phyloP scores from a whole-genome alignment of 192 early-diverging fungal genomes.

The Mortierella antarctica region DNA sequence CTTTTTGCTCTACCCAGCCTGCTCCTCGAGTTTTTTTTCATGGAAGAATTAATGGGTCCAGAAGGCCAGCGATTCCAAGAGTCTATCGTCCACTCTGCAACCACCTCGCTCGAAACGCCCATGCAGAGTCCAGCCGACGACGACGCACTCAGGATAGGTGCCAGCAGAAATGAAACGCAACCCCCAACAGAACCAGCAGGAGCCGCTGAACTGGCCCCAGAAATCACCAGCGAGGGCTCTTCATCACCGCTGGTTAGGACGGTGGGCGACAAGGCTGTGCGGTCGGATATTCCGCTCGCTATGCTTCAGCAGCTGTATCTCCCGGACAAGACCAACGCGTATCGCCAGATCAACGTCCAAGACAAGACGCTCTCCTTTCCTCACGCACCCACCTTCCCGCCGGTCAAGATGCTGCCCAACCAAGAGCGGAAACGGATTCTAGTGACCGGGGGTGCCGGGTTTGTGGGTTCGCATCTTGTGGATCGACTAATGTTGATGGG shows the following conservation, averaged over 20 bases:
- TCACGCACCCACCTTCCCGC: constrained; percentile 58
- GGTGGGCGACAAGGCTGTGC: constrained; percentile 43
- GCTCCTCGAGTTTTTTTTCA: no score
- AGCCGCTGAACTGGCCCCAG: not conserved
- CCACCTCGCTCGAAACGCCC: no score
- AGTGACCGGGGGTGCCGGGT: constrained; percentile 90
- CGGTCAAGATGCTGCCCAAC: constrained; percentile 65
- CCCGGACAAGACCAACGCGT: constrained; percentile 18
- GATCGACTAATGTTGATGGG: constrained; percentile 87
- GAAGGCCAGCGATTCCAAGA: no score
- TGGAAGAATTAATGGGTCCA: no score
- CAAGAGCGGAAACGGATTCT: constrained; percentile 75
- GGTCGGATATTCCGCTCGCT: constrained; percentile 33
- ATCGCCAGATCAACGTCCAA: constrained; percentile 26
- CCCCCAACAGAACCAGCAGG: not conserved
- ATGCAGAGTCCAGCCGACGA: no score
- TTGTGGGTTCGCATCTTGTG: constrained; percentile 86
- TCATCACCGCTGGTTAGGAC: constrained; percentile 20
- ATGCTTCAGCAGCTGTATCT: constrained; percentile 45
- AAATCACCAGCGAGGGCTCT: not conserved
- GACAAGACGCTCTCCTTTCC: constrained; percentile 59
- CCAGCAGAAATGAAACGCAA: no score
- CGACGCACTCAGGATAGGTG: no score
- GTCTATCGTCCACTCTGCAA: no score
- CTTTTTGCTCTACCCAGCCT: no score